Percentiles rank a stretch among this genome's conserved stretches.
Conservation (phyloP, 2,329 filamentous ascomycete genomes). For the Ambrosiella cleistominuta region DNA sequence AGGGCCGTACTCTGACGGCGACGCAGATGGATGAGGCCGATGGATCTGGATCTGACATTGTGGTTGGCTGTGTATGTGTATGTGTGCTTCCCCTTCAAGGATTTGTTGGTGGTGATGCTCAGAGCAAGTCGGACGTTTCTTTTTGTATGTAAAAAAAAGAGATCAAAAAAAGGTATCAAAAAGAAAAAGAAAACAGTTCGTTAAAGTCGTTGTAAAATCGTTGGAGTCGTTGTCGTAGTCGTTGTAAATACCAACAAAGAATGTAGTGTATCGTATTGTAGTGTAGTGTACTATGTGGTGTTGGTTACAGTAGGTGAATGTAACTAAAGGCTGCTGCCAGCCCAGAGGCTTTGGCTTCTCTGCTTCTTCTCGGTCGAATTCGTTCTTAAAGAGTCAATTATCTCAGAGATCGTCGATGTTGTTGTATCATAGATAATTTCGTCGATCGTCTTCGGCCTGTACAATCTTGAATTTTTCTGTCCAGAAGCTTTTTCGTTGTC, state of each 20-base stretch:
- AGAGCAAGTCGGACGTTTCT: not conserved
- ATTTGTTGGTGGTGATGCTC: not conserved
- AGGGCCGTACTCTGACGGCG: conserved; percentile 53
- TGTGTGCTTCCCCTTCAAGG: not conserved
- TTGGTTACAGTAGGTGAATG: too few relatives aligned
- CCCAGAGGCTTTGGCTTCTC: too few relatives aligned
- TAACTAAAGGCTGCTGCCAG: too few relatives aligned
- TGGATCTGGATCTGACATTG: conserved; percentile 20
- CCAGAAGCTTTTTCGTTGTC: not conserved
- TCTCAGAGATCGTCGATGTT: too few relatives aligned
- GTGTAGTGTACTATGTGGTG: not conserved
- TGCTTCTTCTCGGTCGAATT: too few relatives aligned
- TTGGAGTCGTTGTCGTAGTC: not conserved
- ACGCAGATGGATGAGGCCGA: conserved; percentile 41
- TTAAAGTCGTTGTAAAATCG: not conserved
- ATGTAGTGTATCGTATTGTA: not conserved
- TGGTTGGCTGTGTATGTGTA: not conserved
- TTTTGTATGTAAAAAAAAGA: not conserved
- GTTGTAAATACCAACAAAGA: not conserved
- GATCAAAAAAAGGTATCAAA: too few relatives aligned
- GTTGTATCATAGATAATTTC: too few relatives aligned
- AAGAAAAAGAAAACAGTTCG: too few relatives aligned
- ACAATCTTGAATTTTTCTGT: too few relatives aligned
- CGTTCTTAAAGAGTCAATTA: too few relatives aligned
- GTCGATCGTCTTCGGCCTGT: too few relatives aligned